Conservation (phyloP, 2,329 filamentous ascomycete genomes). For the Onygenales sp. region DNA sequence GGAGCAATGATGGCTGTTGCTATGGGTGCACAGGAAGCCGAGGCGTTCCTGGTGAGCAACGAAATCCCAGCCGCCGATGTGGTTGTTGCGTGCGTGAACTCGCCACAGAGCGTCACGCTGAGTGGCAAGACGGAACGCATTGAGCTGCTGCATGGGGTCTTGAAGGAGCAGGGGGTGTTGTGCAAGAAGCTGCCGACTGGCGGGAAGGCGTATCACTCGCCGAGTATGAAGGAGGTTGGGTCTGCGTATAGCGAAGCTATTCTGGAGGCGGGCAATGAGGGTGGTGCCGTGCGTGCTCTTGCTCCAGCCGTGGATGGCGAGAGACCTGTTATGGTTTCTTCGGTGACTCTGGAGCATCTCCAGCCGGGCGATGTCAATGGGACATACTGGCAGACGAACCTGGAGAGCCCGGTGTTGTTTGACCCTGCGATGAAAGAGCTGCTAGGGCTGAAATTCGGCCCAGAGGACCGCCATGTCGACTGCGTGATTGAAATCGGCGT, state of each 20-base stretch:
- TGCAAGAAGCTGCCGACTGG: conserved; percentile 11
- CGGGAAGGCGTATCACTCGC: conserved; percentile 13
- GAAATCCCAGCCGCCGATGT: conserved; percentile 13
- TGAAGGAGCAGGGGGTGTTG: conserved; percentile 9
- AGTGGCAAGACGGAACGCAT: conserved; percentile 22
- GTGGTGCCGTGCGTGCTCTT: too few species aligned
- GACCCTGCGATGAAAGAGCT: conserved; percentile 13
- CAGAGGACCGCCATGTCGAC: too few species aligned
- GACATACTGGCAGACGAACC: conserved; percentile 19
- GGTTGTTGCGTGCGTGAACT: conserved; percentile 32
- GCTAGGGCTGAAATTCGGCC: background rate
- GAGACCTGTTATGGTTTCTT: background rate
- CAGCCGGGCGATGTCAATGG: background rate
- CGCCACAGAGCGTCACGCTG: conserved; percentile 26
- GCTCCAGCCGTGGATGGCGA: too few species aligned
- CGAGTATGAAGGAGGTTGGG: conserved; percentile 9
- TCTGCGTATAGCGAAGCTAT: conserved; percentile 3
- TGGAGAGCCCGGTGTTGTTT: conserved; percentile 17
- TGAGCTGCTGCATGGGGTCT: conserved; percentile 13
- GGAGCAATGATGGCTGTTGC: conserved; percentile 24
- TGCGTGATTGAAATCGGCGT: too few species aligned
- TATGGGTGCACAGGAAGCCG: conserved; percentile 6
- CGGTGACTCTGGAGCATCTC: background rate
- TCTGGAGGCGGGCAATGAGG: background rate
- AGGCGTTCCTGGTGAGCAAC: conserved; percentile 12